Evolutionary conservation across 805 yeast species (phyloP).

Genomic region (Candida insectorum): DNA sequence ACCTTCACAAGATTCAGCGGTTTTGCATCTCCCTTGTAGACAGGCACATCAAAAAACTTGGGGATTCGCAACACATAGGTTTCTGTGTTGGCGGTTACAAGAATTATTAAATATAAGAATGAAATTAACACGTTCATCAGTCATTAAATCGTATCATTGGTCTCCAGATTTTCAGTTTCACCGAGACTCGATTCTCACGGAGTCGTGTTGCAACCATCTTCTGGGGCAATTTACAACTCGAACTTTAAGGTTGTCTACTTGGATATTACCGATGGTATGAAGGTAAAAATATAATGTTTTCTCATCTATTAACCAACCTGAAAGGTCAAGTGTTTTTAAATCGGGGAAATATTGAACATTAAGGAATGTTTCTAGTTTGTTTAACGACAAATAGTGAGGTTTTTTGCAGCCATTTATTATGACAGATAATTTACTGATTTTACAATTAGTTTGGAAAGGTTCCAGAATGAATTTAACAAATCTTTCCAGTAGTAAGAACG

Average conservation of each 20-base stretch:
- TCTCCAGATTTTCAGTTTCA: neutral
- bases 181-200: neutral
- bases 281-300: constrained; percentile 1
- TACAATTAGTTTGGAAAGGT: constrained; percentile 17
- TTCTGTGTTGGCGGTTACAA: constrained; percentile 34
- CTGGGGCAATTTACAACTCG: neutral
- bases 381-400: constrained; percentile 9
- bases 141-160: no score
- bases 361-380: constrained; percentile 9
- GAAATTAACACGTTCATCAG: neutral
- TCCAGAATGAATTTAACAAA: constrained; percentile 25
- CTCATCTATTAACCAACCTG: constrained; percentile 13
- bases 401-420: constrained; percentile 7
- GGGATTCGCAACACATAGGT: constrained; percentile 29
- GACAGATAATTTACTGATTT: constrained; percentile 15
- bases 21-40: constrained; percentile 7
- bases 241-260: constrained; percentile 1
- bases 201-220: neutral
- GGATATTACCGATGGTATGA: neutral
- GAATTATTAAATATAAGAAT: neutral
- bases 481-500: constrained; percentile 37
- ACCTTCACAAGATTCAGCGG: constrained; percentile 4
- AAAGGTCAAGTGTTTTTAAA: constrained; percentile 10
- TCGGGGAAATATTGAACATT: constrained; percentile 9
- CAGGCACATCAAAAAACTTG: constrained; percentile 31